Evolutionary conservation across 306 rosid genomes (phyloP), one percentile per base, ranked within the genome.

Genomic region (Hippophae gyantsensis): DNA sequence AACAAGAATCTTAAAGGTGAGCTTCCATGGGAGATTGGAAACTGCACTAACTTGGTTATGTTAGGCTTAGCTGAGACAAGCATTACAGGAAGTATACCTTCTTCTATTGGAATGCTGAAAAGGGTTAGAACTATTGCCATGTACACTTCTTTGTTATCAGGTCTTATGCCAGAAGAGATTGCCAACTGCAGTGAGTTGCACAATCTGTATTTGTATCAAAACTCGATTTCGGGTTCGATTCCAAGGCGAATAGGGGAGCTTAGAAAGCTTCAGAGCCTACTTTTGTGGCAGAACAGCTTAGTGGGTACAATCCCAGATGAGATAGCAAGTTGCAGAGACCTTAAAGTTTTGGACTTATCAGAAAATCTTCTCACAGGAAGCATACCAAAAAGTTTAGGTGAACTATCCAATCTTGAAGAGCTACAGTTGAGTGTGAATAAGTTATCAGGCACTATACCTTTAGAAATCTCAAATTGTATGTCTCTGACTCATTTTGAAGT

Each of bases 101-200:
- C 94, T 9, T 76, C 95, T 7, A 84, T 90, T 46, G 90, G 89
- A 67, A 74, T 43, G 77, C 80, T 90, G 48, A 77, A 69, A 60
- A 72, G 71, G 8, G 23, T 90, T 43, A 83, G 82, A 64, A 86
- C 79, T 52, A 73, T 90, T 14, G 85, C 86, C 72, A 59, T 90
- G 27, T 90, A 90, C 79, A 80, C 87, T 43, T 62, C 88, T 61
- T 74, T 61, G 12, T 54, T 90, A 40, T 76, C 86, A 2, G 90
- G 90, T 72, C 71, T 88, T 43, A 80, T 90, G 48, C 95, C 97
- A n/a, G 97, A 86, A 76, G 95, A 82, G 75, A 90, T 90, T 46
- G 94, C 81, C 42, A 78, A 84, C 67, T 86, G 94, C 81, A 80
- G 81, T 54, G 90, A 84, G 76, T 52, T 90, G 75, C 84, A 77